Conservation (phyloP, 257 asterid genomes). For the Nicotiana otophora region DNA sequence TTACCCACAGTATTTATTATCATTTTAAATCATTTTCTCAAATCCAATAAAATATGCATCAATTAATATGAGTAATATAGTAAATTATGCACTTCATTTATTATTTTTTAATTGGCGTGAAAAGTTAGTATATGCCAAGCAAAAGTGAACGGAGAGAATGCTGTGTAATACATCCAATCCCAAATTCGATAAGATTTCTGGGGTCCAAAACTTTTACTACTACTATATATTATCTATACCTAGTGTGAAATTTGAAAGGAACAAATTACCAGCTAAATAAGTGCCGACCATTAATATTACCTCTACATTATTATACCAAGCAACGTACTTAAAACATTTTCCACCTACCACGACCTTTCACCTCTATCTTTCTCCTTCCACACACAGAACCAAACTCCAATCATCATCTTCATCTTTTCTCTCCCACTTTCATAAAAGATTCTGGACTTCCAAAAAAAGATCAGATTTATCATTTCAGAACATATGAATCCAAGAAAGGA, state of each 20-base stretch:
- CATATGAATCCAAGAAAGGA: not conserved
- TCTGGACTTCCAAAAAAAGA: not conserved
- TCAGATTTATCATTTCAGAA: not conserved
- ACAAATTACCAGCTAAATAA: not conserved
- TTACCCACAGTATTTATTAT: too few species aligned
- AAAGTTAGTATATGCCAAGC: too few species aligned
- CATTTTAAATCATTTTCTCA: too few species aligned
- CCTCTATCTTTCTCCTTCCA: not conserved
- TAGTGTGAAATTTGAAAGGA: not conserved
- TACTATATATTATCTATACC: too few species aligned
- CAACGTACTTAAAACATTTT: not conserved
- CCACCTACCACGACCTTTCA: not conserved
- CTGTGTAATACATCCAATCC: too few species aligned
- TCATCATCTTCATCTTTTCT: not conserved
- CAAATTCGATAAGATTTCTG: too few species aligned
- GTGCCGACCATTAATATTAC: not conserved
- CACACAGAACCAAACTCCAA: not conserved
- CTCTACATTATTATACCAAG: not conserved
- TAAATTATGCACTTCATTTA: too few species aligned
- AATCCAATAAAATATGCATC: too few species aligned
- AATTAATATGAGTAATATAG: too few species aligned
- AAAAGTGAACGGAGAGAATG: too few species aligned
- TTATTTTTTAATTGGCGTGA: too few species aligned
- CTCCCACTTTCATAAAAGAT: not conserved
- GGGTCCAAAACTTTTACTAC: not conserved